These are phyloP conservation scores for Heracleum sosnowskyi DNA, from an alignment of 129 eudicot species.

Conservation along the genomic window DNA sequence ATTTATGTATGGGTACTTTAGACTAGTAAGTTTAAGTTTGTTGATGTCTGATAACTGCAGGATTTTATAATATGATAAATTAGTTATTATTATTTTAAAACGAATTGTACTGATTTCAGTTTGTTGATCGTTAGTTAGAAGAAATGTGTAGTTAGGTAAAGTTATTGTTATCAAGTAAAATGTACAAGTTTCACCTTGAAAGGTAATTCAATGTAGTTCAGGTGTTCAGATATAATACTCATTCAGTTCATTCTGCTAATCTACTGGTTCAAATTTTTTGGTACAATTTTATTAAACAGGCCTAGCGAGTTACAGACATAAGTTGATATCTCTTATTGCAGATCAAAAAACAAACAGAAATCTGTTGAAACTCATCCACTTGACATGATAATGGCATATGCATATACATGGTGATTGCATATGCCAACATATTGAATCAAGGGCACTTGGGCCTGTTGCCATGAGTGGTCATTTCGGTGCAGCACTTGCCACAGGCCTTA, in stretches of 20 bases:
- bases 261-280: background rate
- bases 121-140: background rate
- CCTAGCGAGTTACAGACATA: background rate
- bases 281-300: background rate
- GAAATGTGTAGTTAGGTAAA: too few species aligned
- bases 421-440: slow-evolving; percentile 5
- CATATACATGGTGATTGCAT: background rate
- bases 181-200: too few species aligned
- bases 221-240: background rate
- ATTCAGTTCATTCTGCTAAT: background rate
- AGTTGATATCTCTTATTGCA: background rate
- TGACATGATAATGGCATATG: background rate
- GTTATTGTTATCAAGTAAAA: too few species aligned
- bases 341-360: background rate
- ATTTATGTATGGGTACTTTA: background rate
- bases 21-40: background rate
- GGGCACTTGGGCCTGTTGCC: slow-evolving; percentile 71
- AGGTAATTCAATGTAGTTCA: background rate
- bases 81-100: background rate
- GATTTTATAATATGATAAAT: background rate
- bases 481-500: slow-evolving; percentile 65
- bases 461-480: slow-evolving; percentile 80
- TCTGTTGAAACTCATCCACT: background rate
- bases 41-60: background rate
- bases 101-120: background rate